Evolutionary conservation across 352 stramenopile genomes (phyloP), one percentile per base, ranked within the genome.

Genomic region (Globisporangium parvum): DNA sequence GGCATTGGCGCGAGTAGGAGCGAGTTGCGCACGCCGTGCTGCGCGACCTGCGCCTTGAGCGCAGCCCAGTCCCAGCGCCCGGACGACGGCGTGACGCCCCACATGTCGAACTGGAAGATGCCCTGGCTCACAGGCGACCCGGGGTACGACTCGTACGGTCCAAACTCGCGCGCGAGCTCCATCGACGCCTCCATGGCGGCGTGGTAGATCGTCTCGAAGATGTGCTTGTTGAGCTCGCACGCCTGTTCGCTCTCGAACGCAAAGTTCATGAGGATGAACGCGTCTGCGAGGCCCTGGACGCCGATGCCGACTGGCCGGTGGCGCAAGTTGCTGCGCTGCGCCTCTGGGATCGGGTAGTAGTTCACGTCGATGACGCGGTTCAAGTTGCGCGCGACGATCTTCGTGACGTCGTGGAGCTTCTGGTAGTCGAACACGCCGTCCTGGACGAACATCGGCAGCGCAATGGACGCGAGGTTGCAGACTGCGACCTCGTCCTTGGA

Each of bases 191-290:
- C 91, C 70, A 98, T 92, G 12, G 97, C 88, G 35, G 85, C 96
- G 67, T 93, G 99, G 84, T 99, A 99, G 46, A 99, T 98, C n/a
- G 97, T 99, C 76, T 99, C 97, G 70, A 99, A 99, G 70, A 99
- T 99, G 57, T 99, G 87, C 66, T 94, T 96, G 85, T 99, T 99
- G 18, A 99, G 73, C 55, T 97, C 60, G 6, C 77, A 68, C 17
- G 96, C 96, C 57, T 91, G 58, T 14, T 80, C 57, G 45, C 87
- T 98, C 65, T 99, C 97, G 67, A 98, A 99, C 47, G 97, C 85
- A 60, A 93, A 87, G 62, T 97, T 85, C 79, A 99, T 95, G 65
- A 98, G 89, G 62, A 98, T 96, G 70, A 99, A 99, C 24, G 91
- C 89, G 71, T 99, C 97, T 0, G 97, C 97, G 21, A 99, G 83